Percentiles rank a stretch among this genome's conserved stretches.
Evolutionary conservation across 2,329 filamentous ascomycete species (phyloP).

Genomic region (Neonectria neomacrospora): DNA sequence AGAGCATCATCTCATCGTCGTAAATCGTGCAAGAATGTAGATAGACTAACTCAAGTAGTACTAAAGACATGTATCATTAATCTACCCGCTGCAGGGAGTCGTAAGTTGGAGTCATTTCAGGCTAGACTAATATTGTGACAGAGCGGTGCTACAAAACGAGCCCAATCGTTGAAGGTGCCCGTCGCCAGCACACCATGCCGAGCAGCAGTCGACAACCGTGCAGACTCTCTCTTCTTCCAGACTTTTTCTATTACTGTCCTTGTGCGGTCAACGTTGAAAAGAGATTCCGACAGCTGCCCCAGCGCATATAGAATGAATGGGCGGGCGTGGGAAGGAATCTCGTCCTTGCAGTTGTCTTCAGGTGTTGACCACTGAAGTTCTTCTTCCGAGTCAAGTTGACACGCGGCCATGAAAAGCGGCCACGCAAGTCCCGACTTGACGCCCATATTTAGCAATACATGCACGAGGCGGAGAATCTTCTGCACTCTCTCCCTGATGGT

Average conservation of each 20-base stretch:
- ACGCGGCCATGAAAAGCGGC: constrained; percentile 38
- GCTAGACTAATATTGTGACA: constrained; percentile 45
- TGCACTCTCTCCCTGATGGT: constrained; percentile 21
- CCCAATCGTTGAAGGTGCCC: constrained; percentile 39
- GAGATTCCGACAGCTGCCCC: constrained; percentile 53
- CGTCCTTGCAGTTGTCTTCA: neutral
- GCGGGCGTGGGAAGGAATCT: constrained; percentile 26
- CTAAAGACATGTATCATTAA: neutral
- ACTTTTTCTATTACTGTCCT: constrained; percentile 59
- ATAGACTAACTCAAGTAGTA: neutral
- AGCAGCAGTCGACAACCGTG: neutral
- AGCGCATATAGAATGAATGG: constrained; percentile 33
- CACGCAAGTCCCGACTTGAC: constrained; percentile 36
- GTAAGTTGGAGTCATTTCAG: constrained; percentile 9
- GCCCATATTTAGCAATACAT: constrained; percentile 28
- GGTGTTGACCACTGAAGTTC: constrained; percentile 19
- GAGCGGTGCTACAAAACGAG: constrained; percentile 42
- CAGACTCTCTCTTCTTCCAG: constrained; percentile 51
- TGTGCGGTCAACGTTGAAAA: constrained; percentile 57
- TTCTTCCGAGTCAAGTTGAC: constrained; percentile 34
- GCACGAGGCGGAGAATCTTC: constrained; percentile 24
- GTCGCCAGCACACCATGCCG: constrained; percentile 47
- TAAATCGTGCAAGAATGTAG: neutral
- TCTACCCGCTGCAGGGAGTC: too few species aligned
- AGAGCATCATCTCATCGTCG: neutral